These are phyloP conservation scores for Rhododendron henanense DNA, from an alignment of 148 eudicot genomes.

Conservation along the genomic window DNA sequence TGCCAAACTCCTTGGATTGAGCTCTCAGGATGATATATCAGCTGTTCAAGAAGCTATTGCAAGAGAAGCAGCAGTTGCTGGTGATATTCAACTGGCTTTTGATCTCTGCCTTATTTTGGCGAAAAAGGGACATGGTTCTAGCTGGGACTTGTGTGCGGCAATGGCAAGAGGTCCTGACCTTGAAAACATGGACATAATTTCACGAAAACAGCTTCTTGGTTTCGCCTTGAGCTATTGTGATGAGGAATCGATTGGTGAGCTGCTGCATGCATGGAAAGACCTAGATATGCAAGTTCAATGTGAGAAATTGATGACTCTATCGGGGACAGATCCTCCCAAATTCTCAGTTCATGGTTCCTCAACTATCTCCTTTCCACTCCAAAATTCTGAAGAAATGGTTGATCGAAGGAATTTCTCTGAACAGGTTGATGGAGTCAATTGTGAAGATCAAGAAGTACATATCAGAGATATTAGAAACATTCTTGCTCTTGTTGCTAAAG, in stretches of 20 bases:
- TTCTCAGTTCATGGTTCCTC: conserved; percentile 33
- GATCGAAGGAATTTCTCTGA: conserved; percentile 35
- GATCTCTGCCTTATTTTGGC: conserved; percentile 87
- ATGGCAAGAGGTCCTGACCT: conserved; percentile 87
- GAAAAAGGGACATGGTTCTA: conserved; percentile 79
- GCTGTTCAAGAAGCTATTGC: conserved; percentile 95
- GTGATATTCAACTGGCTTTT: conserved; percentile 85
- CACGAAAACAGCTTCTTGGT: conserved; percentile 82
- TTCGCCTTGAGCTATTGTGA: conserved; percentile 98
- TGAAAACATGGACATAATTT: conserved; percentile 71
- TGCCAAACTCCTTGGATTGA: conserved; percentile 91
- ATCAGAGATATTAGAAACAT: conserved; percentile 39
- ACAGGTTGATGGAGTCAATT: conserved; percentile 24
- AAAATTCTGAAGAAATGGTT: conserved; percentile 22
- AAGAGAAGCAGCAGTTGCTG: conserved; percentile 97
- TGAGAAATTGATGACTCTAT: conserved; percentile 53
- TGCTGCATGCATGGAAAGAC: conserved; percentile 91
- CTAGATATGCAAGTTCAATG: conserved; percentile 76
- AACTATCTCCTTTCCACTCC: conserved; percentile 23
- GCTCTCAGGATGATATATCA: conserved; percentile 78
- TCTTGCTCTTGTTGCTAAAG: conserved; percentile 61
- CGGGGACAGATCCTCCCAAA: conserved; percentile 56
- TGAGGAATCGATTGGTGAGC: conserved; percentile 88
- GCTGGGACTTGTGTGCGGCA: conserved; percentile 98
- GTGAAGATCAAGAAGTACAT: conserved; percentile 41